These are phyloP conservation scores for Didymella segeticola DNA, from an alignment of 2,329 filamentous ascomycete species.

Conservation along the genomic window DNA sequence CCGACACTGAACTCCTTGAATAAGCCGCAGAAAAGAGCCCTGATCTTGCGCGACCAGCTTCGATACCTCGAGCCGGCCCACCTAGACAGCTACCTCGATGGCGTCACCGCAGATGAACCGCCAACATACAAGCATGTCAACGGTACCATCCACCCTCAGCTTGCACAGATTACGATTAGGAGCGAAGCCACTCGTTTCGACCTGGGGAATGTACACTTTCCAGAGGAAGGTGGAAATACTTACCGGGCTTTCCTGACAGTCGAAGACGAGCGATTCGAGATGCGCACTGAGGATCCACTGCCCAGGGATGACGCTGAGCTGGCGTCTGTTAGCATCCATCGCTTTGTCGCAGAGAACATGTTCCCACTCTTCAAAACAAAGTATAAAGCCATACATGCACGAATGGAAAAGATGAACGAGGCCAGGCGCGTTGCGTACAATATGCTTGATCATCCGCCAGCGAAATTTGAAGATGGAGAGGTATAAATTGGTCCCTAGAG, in stretches of 20 bases:
- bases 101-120: constrained; percentile 35
- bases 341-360: constrained; percentile 31
- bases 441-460: constrained; percentile 18
- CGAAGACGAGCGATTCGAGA: constrained; percentile 28
- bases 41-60: constrained; percentile 38
- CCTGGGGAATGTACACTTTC: constrained; percentile 39
- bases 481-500: constrained; percentile 24
- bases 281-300: constrained; percentile 28
- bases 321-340: constrained; percentile 30
- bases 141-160: constrained; percentile 27
- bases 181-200: constrained; percentile 31
- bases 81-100: constrained; percentile 37
- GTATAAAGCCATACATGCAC: constrained; percentile 28
- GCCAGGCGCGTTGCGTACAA: constrained; percentile 30
- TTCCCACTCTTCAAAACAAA: constrained; percentile 35
- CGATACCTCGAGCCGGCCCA: constrained; percentile 32
- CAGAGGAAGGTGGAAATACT: constrained; percentile 21
- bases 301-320: constrained; percentile 25
- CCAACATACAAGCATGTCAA: constrained; percentile 36
- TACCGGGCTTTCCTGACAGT: constrained; percentile 23
- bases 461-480: constrained; percentile 29
- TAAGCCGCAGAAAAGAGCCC: constrained; percentile 36
- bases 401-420: constrained; percentile 34
- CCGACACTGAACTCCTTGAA: constrained; percentile 32
- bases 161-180: constrained; percentile 31